Evolutionary conservation across 2,329 filamentous ascomycete genomes (phyloP).

Genomic region (Colletotrichum magnum): DNA sequence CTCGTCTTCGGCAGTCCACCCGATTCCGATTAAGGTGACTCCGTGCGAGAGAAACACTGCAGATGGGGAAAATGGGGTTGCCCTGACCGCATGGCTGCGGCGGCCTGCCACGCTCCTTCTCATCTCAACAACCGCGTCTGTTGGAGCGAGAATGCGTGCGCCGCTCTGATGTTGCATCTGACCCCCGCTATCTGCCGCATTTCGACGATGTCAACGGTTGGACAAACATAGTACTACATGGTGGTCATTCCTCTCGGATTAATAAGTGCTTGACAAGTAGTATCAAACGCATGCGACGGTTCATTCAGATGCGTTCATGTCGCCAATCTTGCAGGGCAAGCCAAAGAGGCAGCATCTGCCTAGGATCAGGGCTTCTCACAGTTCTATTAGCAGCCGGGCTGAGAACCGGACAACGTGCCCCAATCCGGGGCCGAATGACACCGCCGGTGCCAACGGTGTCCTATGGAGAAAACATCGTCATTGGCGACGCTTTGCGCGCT

Average conservation of each 20-base stretch:
- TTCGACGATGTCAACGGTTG: neutral
- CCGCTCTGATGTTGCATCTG: neutral
- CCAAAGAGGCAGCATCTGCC: conserved; percentile 8
- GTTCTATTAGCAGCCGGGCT: conserved; percentile 9
- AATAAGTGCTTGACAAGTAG: neutral
- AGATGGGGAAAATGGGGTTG: conserved; percentile 2
- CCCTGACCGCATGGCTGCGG: conserved; percentile 10
- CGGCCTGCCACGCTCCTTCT: neutral
- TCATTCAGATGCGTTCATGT: conserved; percentile 20
- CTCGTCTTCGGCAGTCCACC: conserved; percentile 23
- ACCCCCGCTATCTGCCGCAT: neutral
- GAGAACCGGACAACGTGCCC: conserved; percentile 32
- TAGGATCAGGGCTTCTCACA: conserved; percentile 25
- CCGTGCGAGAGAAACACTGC: conserved; percentile 8
- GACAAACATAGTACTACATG: too few relatives aligned
- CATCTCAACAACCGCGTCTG: conserved; percentile 9
- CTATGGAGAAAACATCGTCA: conserved; percentile 15
- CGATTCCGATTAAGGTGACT: conserved; percentile 19
- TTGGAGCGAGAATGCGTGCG: neutral
- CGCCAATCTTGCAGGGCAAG: conserved; percentile 32
- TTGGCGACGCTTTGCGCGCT: neutral
- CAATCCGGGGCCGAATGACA: conserved; percentile 28
- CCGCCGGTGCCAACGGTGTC: conserved; percentile 19
- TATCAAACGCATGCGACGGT: conserved; percentile 13
- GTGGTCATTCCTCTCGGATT: neutral